phyloP scores from a whole-genome alignment of 495 filamentous ascomycete genomes.

The Darksidea phi region DNA sequence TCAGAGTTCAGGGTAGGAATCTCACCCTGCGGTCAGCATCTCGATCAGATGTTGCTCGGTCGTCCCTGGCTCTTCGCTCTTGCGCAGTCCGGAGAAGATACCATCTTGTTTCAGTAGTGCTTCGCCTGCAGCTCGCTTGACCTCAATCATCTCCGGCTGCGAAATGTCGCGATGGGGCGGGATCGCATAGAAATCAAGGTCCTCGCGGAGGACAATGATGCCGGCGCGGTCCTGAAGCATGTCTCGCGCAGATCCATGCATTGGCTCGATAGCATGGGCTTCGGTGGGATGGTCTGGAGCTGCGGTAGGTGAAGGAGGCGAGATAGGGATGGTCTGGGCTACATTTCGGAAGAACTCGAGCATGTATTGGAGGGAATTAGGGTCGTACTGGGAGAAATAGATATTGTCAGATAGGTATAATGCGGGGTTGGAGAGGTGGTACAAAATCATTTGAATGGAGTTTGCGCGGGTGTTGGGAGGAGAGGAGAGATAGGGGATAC shows the following conservation, averaged over 20 bases:
- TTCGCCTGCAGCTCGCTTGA: slow-evolving; percentile 89
- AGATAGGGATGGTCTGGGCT: slow-evolving; percentile 84
- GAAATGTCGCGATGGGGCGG: slow-evolving; percentile 83
- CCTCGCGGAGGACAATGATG: slow-evolving; percentile 95
- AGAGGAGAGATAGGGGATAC: slow-evolving; percentile 46
- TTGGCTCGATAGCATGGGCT: slow-evolving; percentile 64
- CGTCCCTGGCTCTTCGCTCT: slow-evolving; percentile 92
- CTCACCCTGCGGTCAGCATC: slow-evolving; percentile 97
- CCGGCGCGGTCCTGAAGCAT: slow-evolving; percentile 87
- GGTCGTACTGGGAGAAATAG: slow-evolving; percentile 77
- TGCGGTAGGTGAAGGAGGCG: slow-evolving; percentile 57
- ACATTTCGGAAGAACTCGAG: slow-evolving; percentile 97
- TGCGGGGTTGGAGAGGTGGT: slow-evolving; percentile 48
- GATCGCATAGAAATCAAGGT: slow-evolving; percentile 96
- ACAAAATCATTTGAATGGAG: slow-evolving; percentile 35
- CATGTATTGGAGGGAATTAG: slow-evolving; percentile 96
- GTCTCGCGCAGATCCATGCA: slow-evolving; percentile 67
- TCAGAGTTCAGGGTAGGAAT: not conserved
- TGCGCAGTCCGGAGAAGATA: slow-evolving; percentile 91
- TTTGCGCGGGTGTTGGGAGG: slow-evolving; percentile 44
- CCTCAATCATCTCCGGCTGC: slow-evolving; percentile 88
- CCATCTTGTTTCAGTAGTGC: slow-evolving; percentile 86
- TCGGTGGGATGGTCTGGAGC: slow-evolving; percentile 49
- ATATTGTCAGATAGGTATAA: slow-evolving; percentile 58
- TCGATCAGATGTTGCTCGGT: slow-evolving; percentile 99